phyloP scores from a whole-genome alignment of 2,329 filamentous ascomycete genomes.

The Dendryphion nanum region DNA sequence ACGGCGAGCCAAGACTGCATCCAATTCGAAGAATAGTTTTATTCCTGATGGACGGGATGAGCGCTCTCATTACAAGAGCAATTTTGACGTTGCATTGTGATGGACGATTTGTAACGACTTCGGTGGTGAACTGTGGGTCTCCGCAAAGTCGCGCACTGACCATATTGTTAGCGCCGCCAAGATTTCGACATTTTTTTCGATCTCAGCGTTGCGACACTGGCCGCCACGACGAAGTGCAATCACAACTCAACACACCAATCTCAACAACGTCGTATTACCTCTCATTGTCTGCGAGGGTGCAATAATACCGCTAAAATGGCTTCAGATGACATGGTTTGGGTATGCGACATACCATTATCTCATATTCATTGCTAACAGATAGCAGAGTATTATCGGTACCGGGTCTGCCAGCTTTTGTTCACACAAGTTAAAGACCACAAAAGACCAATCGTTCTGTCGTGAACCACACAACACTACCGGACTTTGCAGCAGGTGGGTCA shows the following conservation, averaged over 20 bases:
- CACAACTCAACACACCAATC: too few species aligned
- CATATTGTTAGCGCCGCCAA: conserved; percentile 11
- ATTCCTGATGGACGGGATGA: conserved; percentile 15
- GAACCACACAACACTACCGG: conserved; percentile 81
- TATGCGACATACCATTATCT: too few species aligned
- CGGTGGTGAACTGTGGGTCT: conserved; percentile 6
- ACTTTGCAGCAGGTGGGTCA: conserved; percentile 59
- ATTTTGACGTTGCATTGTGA: conserved; percentile 12
- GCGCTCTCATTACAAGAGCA: conserved; percentile 37
- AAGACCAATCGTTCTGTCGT: conserved; percentile 74
- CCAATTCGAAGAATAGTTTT: conserved; percentile 4
- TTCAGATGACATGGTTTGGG: conserved; percentile 2
- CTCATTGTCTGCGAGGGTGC: too few species aligned
- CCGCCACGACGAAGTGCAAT: conserved; percentile 1
- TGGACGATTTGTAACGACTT: conserved; percentile 2
- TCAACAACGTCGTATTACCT: too few species aligned
- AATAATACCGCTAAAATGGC: conserved; percentile 5
- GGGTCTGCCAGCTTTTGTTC: conserved; percentile 94
- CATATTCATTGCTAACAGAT: too few species aligned
- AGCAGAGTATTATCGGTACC: conserved; percentile 86
- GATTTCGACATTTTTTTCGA: conserved; percentile 7
- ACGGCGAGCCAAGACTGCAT: not conserved
- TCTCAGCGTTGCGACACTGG: too few species aligned
- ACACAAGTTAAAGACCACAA: conserved; percentile 75
- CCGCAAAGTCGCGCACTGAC: conserved; percentile 19